phyloP scores from a whole-genome alignment of 2,329 filamentous ascomycete species.

The Scedosporium aurantiacum region DNA sequence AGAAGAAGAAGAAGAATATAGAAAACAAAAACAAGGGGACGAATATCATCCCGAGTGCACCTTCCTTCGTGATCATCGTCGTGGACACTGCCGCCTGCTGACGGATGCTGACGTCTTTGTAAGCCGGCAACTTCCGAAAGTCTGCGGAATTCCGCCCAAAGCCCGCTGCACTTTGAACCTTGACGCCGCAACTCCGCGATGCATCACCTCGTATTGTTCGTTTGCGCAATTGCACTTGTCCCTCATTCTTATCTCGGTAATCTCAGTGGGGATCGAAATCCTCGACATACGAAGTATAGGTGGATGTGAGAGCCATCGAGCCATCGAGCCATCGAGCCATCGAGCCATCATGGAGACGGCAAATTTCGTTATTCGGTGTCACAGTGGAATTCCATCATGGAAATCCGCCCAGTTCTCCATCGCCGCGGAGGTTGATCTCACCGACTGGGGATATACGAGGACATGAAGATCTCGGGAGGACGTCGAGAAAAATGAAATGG shows the following conservation, averaged over 20 bases:
- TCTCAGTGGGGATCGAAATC: no score
- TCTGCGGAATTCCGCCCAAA: background rate
- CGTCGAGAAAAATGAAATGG: background rate
- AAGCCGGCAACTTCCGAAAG: background rate
- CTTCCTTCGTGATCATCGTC: no score
- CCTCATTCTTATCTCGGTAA: no score
- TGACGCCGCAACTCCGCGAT: background rate
- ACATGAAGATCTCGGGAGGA: background rate
- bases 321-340: background rate
- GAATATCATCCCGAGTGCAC: no score
- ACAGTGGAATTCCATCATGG: background rate
- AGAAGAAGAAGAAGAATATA: background rate
- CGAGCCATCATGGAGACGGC: background rate
- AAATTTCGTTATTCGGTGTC: background rate
- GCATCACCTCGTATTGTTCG: no score
- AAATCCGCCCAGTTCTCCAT: background rate
- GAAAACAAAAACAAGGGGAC: background rate
- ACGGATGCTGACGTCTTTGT: background rate
- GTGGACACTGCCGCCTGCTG: no score
- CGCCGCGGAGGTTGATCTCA: background rate
- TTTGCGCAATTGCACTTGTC: no score
- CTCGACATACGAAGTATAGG: no score
- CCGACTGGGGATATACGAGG: background rate
- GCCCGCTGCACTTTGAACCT: background rate
- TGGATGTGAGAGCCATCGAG: background rate